These are phyloP conservation scores for Phanerodontia chrysosporium DNA, from an alignment of 768 basidiomycete genomes.

Conservation along the genomic window DNA sequence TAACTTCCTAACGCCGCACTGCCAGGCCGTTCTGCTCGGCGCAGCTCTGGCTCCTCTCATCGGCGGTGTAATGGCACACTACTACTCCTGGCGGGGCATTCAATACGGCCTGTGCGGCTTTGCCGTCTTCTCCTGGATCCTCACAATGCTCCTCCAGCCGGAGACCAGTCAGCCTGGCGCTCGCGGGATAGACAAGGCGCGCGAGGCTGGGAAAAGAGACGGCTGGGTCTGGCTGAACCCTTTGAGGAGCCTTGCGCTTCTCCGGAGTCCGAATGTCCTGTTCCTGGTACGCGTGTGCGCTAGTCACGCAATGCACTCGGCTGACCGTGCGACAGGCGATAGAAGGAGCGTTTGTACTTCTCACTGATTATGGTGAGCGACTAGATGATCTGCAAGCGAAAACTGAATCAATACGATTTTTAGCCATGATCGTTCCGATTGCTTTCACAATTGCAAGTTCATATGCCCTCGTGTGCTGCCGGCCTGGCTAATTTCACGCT, in stretches of 20 bases:
- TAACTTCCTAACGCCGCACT: not conserved
- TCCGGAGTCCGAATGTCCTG: slow-evolving; percentile 58
- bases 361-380: slow-evolving; percentile 33
- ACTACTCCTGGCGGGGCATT: slow-evolving; percentile 63
- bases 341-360: slow-evolving; percentile 29
- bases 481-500: not conserved
- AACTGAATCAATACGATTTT: not conserved
- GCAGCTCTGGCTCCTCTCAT: slow-evolving; percentile 56
- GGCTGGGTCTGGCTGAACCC: slow-evolving; percentile 55
- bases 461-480: not conserved
- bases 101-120: slow-evolving; percentile 42
- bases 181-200: slow-evolving; percentile 46
- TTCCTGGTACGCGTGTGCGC: slow-evolving; percentile 39
- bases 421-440: slow-evolving; percentile 52
- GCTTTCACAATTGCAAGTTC: slow-evolving; percentile 60
- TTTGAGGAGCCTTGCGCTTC: slow-evolving; percentile 42
- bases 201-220: slow-evolving; percentile 8
- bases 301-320: too few relatives aligned
- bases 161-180: slow-evolving; percentile 64
- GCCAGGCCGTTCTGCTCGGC: slow-evolving; percentile 50
- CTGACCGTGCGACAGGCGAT: slow-evolving; percentile 32
- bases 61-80: slow-evolving; percentile 55
- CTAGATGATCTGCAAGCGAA: not conserved
- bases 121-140: slow-evolving; percentile 35
- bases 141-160: slow-evolving; percentile 47